Base-by-base conservation (phyloP, 805 yeast species). In the Kazachstania kunashirensis region DNA sequence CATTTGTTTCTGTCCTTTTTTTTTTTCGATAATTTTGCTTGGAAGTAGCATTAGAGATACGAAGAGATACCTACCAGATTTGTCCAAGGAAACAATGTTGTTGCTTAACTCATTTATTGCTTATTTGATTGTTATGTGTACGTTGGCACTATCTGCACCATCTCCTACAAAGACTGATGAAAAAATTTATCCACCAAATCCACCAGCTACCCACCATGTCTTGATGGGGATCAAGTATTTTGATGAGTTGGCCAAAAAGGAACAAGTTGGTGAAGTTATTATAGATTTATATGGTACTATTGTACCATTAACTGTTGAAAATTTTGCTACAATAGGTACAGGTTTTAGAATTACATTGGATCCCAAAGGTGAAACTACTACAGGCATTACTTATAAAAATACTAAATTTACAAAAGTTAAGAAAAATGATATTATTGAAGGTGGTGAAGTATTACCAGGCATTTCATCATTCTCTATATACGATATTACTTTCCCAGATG, bases 391-490 rank as follows among this genome's bases (percentile, higher is more conserved):
- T 2, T 84, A 79, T 63, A 65, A 67, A 47, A 70, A 68, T 41
- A 71, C 85, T 5, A 58, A 66, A 16, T 80, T 85, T 71, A 92
- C 82, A 62, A 71, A 88, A 42, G 75, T 85, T 34, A 78, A 83
- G 42, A 68, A 74, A 30, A 69, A 70, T 39, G 83, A 82, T 57
- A 77, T 84, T 80, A 71, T 86, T 48, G 94, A 84, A 63, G 94
- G 95, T 40, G 96, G 96, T 44, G 89, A 84, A 59, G 77, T 79
- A 55, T 77, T 81, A 46, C 70, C 68, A 18, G 88, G 89, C 12
- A 66, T 73, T 38, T 94, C 92, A 12, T 89, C 95, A 10, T 67
- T 68, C 48, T 81, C 94, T 19, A 78, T 84, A 49, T 82, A 76
- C 59, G 95, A 95, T 21, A 65, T 65, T 38, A 69, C 67, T 51